Conservation (phyloP, 2,329 filamentous ascomycete genomes). For the Cytospora schulzeri region DNA sequence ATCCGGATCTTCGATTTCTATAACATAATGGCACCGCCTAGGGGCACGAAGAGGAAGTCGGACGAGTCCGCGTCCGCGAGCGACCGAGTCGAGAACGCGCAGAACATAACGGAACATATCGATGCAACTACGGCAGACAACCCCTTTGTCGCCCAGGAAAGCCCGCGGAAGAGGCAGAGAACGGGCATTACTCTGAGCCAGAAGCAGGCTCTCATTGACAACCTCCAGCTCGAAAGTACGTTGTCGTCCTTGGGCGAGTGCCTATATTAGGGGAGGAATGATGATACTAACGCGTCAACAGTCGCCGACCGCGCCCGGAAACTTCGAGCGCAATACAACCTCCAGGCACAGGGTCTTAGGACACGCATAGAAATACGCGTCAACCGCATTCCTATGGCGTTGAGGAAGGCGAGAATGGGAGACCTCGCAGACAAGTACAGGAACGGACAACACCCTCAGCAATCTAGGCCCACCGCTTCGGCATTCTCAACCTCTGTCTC, state of each 20-base stretch:
- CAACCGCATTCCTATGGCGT: slow-evolving; percentile 81
- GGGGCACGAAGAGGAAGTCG: slow-evolving; percentile 50
- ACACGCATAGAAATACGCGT: slow-evolving; percentile 89
- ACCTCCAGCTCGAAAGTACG: slow-evolving; percentile 85
- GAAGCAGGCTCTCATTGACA: slow-evolving; percentile 86
- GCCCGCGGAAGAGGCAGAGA: slow-evolving; percentile 64
- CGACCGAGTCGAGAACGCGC: slow-evolving; percentile 31
- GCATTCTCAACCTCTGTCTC: slow-evolving; percentile 33
- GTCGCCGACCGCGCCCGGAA: slow-evolving; percentile 87
- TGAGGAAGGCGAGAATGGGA: slow-evolving; percentile 80
- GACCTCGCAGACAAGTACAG: slow-evolving; percentile 56
- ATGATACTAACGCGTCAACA: slow-evolving; percentile 41
- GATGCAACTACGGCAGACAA: slow-evolving; percentile 39
- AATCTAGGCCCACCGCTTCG: slow-evolving; percentile 46
- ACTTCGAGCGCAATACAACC: slow-evolving; percentile 82
- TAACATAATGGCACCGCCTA: slow-evolving; percentile 50
- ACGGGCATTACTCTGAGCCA: slow-evolving; percentile 67
- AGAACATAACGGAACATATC: slow-evolving; percentile 32
- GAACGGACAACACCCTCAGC: slow-evolving; percentile 29
- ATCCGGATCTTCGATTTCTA: slow-evolving; percentile 25
- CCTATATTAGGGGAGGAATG: not conserved
- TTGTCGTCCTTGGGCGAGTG: not conserved
- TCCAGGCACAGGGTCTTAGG: slow-evolving; percentile 82
- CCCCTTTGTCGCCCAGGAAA: slow-evolving; percentile 48
- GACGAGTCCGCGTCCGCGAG: slow-evolving; percentile 37